Evolutionary conservation across 2,329 filamentous ascomycete species (phyloP).

Genomic region (Lithohypha guttulata): DNA sequence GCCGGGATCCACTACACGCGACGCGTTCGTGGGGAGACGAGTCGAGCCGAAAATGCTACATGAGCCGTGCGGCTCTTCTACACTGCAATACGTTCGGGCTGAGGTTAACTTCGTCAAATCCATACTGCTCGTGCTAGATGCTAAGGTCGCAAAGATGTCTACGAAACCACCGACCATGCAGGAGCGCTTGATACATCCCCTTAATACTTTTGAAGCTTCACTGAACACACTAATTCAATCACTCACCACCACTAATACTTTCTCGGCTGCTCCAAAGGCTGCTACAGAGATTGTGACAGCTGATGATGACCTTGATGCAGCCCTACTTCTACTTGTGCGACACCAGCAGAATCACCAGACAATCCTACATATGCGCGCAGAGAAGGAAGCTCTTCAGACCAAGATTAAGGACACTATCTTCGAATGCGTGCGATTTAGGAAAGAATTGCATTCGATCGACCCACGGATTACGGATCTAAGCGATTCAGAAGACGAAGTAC

Average conservation of each 20-base stretch:
- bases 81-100: no score
- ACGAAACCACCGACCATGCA: constrained; percentile 28
- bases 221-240: constrained; percentile 32
- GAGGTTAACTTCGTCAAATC: no score
- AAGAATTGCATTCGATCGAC: constrained; percentile 30
- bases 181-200: constrained; percentile 28
- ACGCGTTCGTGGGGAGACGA: no score
- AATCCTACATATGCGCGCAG: constrained; percentile 31
- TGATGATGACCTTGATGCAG: constrained; percentile 32
- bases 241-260: constrained; percentile 35
- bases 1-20: no score
- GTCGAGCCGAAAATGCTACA: no score
- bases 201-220: constrained; percentile 33
- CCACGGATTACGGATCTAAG: constrained; percentile 24
- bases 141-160: no score
- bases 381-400: constrained; percentile 31
- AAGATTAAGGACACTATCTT: constrained; percentile 33
- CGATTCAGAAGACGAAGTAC: constrained; percentile 22
- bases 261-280: constrained; percentile 32
- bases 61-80: no score
- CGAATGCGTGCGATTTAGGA: constrained; percentile 30
- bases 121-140: no score
- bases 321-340: constrained; percentile 31
- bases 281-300: constrained; percentile 31
- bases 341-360: constrained; percentile 36